A percentile compares a stretch with the other conserved stretches of the same genome.
Conservation (phyloP, 768 basidiomycete genomes). For the Mycena galericulata region DNA sequence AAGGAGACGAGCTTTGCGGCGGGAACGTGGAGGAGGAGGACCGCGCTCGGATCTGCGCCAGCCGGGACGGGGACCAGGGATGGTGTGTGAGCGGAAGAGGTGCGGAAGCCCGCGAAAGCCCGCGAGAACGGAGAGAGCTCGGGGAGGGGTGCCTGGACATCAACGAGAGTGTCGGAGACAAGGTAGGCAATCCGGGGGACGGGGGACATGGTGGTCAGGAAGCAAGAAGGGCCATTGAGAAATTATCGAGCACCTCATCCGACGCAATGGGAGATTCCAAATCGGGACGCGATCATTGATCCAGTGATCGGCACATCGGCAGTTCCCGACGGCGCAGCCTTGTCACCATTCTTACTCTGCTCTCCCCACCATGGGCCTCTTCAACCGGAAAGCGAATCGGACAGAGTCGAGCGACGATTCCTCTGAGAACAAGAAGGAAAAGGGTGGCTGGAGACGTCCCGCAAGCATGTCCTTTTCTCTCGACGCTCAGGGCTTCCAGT, state of each 20-base stretch:
- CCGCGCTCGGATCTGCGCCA: constrained; percentile 74
- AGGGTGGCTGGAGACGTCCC: constrained; percentile 86
- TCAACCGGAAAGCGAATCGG: constrained; percentile 64
- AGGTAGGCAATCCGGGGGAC: constrained; percentile 81
- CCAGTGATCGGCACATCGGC: too few species aligned
- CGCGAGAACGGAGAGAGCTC: constrained; percentile 55
- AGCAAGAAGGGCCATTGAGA: neutral
- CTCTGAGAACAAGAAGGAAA: constrained; percentile 78
- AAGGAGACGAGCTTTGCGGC: constrained; percentile 66
- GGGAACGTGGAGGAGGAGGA: constrained; percentile 61
- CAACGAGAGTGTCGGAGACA: constrained; percentile 74
- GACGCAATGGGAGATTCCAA: too few species aligned
- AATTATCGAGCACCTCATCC: constrained; percentile 21
- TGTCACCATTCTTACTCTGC: neutral
- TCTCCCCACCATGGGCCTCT: constrained; percentile 62
- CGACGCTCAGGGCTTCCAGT: constrained; percentile 21
- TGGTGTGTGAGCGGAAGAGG: constrained; percentile 53
- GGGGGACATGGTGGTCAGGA: constrained; percentile 40
- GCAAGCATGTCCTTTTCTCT: constrained; percentile 69
- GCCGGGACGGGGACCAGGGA: constrained; percentile 64
- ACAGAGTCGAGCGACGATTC: constrained; percentile 56
- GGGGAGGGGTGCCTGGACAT: constrained; percentile 61
- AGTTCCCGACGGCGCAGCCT: too few species aligned
- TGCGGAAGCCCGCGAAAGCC: constrained; percentile 51
- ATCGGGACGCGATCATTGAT: too few species aligned